Percentiles rank a stretch among this genome's conserved stretches.
Evolutionary conservation across 2,329 filamentous ascomycete genomes (phyloP).

Genomic region (Leptographium lundbergii): DNA sequence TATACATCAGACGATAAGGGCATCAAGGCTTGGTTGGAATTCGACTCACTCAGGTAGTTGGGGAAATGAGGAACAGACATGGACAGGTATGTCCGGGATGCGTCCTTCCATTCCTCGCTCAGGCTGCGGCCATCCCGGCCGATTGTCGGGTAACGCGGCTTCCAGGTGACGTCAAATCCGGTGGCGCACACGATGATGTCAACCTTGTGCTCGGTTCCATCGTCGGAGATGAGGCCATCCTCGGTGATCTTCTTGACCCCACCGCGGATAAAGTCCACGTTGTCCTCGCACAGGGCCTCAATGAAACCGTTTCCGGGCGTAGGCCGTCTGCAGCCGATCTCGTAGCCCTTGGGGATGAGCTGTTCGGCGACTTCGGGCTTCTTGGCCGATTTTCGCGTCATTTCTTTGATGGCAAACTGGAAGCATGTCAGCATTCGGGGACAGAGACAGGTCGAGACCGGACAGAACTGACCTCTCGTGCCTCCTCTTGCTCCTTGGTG

Average conservation of each 20-base stretch:
- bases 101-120: constrained; percentile 31
- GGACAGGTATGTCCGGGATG: constrained; percentile 35
- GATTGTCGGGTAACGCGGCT: constrained; percentile 35
- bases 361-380: constrained; percentile 15
- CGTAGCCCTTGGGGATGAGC: constrained; percentile 34
- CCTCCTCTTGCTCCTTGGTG: constrained; percentile 6
- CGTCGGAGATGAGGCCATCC: constrained; percentile 32
- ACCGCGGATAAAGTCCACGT: constrained; percentile 33
- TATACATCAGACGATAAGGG: not conserved
- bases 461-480: not conserved
- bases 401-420: constrained; percentile 2
- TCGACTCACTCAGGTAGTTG: constrained; percentile 36
- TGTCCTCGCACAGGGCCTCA: constrained; percentile 29
- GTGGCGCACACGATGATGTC: constrained; percentile 45
- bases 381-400: constrained; percentile 17
- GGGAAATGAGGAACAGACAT: constrained; percentile 35
- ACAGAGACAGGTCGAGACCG: not conserved
- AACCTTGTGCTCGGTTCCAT: constrained; percentile 33
- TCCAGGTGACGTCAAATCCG: constrained; percentile 40
- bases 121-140: constrained; percentile 31
- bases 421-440: not conserved
- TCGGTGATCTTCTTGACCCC: constrained; percentile 30
- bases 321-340: constrained; percentile 31
- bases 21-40: not conserved
- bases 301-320: constrained; percentile 39